Conservation (phyloP, 108 stramenopile genomes). For the Cyclotella distinguenda region DNA sequence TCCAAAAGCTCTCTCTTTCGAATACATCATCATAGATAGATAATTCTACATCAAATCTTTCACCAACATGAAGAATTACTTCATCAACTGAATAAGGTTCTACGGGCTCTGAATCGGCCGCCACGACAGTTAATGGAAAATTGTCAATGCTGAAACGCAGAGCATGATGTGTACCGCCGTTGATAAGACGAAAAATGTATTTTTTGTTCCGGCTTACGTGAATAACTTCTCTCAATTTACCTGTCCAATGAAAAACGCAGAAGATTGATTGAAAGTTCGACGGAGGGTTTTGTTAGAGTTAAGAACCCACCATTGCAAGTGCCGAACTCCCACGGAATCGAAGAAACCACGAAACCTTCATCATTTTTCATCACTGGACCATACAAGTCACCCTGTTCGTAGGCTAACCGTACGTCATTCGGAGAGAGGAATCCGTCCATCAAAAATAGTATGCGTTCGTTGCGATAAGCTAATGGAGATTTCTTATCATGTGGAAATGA, state of each 20-base stretch:
- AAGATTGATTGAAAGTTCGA: no score
- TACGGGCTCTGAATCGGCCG: slow-evolving; percentile 24
- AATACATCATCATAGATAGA: neutral
- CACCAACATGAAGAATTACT: slow-evolving; percentile 24
- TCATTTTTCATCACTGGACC: slow-evolving; percentile 23
- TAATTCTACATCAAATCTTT: slow-evolving; percentile 18
- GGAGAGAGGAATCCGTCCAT: slow-evolving; percentile 17
- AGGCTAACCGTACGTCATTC: neutral
- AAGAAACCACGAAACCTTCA: slow-evolving; percentile 24
- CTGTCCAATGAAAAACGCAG: no score
- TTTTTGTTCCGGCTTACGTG: slow-evolving; percentile 3
- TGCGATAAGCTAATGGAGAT: slow-evolving; percentile 7
- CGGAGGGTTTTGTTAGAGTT: no score
- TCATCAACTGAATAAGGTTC: slow-evolving; percentile 19
- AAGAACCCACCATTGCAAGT: slow-evolving; percentile 43
- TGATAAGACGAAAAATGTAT: slow-evolving; percentile 26
- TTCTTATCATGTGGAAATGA: neutral
- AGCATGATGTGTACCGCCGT: slow-evolving; percentile 18
- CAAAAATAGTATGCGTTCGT: slow-evolving; percentile 35
- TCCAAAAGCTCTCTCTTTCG: slow-evolving; percentile 24
- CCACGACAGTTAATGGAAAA: slow-evolving; percentile 30
- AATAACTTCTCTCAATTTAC: slow-evolving; percentile 30
- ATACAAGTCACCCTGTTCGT: neutral
- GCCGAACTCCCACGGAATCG: slow-evolving; percentile 20
- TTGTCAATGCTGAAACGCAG: slow-evolving; percentile 14